Evolutionary conservation across 768 basidiomycete species (phyloP).

Genomic region (Coprinopsis cinerea): DNA sequence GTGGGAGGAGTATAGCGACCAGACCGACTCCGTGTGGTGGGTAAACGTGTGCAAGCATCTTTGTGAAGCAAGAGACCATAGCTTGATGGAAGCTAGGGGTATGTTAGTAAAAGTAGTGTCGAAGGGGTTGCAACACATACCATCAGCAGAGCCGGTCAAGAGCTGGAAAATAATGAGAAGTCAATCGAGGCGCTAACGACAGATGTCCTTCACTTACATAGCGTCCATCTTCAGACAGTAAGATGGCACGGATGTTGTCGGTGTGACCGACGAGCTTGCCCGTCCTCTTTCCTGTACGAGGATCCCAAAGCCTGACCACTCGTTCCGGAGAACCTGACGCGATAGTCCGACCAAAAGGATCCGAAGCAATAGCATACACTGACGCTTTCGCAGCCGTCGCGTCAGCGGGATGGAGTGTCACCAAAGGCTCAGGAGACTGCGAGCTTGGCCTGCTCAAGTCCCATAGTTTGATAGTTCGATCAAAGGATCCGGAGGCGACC

Average conservation of each 20-base stretch:
- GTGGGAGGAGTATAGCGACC: slow-evolving; percentile 87
- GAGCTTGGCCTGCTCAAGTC: slow-evolving; percentile 56
- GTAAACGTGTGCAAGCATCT: slow-evolving; percentile 94
- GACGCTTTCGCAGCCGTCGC: slow-evolving; percentile 60
- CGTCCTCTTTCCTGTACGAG: slow-evolving; percentile 72
- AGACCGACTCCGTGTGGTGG: slow-evolving; percentile 90
- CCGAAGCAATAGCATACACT: slow-evolving; percentile 74
- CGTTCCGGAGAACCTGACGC: slow-evolving; percentile 91
- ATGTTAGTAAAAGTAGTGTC: not conserved
- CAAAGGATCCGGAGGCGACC: slow-evolving; percentile 92
- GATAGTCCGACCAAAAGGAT: slow-evolving; percentile 73
- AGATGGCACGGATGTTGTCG: slow-evolving; percentile 89
- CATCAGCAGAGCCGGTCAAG: slow-evolving; percentile 81
- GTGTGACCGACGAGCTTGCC: slow-evolving; percentile 94
- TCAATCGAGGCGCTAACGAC: too few species aligned
- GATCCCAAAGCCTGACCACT: slow-evolving; percentile 91
- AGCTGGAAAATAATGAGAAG: slow-evolving; percentile 43
- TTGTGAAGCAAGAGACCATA: slow-evolving; percentile 90
- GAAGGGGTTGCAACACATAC: slow-evolving; percentile 27
- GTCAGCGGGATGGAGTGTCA: slow-evolving; percentile 66
- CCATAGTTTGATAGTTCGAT: slow-evolving; percentile 93
- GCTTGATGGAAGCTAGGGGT: slow-evolving; percentile 51
- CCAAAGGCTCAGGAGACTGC: slow-evolving; percentile 41
- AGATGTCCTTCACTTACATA: too few species aligned
- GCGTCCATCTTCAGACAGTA: slow-evolving; percentile 85